phyloP scores from a whole-genome alignment of 2,329 filamentous ascomycete genomes.

The Dichotomopilus funicola region DNA sequence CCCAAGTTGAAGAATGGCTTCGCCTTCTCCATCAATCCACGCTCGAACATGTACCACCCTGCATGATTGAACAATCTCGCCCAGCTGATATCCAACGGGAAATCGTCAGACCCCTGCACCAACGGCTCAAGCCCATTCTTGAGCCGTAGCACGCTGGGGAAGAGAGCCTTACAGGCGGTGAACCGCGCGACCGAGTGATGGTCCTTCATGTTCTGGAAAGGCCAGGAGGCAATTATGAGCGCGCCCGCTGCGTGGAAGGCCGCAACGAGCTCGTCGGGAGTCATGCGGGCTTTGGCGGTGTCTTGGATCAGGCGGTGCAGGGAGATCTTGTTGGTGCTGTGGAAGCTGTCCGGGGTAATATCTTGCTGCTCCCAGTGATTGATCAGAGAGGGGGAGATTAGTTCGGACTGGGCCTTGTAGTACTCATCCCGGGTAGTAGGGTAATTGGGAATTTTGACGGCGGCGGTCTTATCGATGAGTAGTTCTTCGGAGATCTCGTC shows the following conservation, averaged over 20 bases:
- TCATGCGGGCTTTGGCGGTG: not conserved
- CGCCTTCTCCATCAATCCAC: too few relatives aligned
- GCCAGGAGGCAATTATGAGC: too few relatives aligned
- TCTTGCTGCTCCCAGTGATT: not conserved
- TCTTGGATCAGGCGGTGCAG: not conserved
- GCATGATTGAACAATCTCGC: too few relatives aligned
- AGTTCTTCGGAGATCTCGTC: not conserved
- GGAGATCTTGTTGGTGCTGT: not conserved
- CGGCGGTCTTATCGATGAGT: not conserved
- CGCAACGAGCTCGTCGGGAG: not conserved
- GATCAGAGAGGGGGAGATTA: not conserved
- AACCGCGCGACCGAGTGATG: too few relatives aligned
- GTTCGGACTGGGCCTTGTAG: not conserved
- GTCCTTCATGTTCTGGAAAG: too few relatives aligned
- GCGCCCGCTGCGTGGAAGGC: not conserved
- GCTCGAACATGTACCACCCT: too few relatives aligned
- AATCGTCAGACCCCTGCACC: too few relatives aligned
- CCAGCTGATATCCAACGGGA: too few relatives aligned
- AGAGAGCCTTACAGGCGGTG: too few relatives aligned
- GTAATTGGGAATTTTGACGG: not conserved
- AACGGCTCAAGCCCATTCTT: too few relatives aligned
- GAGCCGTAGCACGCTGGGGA: too few relatives aligned
- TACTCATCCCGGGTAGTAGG: not conserved
- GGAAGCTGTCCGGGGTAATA: not conserved
- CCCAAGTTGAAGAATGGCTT: too few relatives aligned